Percentiles rank a stretch among this genome's conserved stretches.
Conservation (phyloP, 495 filamentous ascomycete species). For the Xylaria telfairii region DNA sequence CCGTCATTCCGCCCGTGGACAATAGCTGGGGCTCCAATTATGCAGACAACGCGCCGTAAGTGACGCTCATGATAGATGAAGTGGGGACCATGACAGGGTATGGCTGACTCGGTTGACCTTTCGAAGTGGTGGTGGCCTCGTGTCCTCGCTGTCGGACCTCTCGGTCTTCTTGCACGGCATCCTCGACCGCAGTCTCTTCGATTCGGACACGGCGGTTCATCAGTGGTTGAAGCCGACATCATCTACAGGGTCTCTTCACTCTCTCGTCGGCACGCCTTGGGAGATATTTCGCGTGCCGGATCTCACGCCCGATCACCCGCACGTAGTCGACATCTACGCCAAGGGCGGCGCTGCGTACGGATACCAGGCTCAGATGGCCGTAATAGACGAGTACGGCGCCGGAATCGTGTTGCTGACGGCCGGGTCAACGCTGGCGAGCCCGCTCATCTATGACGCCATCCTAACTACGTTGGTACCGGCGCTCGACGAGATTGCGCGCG, state of each 20-base stretch:
- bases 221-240: slow-evolving; percentile 34
- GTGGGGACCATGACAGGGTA: not conserved
- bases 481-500: slow-evolving; percentile 40
- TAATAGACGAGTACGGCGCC: slow-evolving; percentile 37
- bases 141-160: slow-evolving; percentile 46
- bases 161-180: slow-evolving; percentile 44
- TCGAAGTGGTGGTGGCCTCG: slow-evolving; percentile 37
- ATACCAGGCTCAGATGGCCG: slow-evolving; percentile 29
- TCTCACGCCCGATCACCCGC: slow-evolving; percentile 23
- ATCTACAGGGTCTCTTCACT: slow-evolving; percentile 26
- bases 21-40: slow-evolving; percentile 29
- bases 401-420: slow-evolving; percentile 33
- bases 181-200: slow-evolving; percentile 19
- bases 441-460: slow-evolving; percentile 25
- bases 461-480: slow-evolving; percentile 37
- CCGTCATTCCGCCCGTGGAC: slow-evolving; percentile 36
- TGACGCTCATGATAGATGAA: not conserved
- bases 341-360: slow-evolving; percentile 36
- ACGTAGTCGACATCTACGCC: slow-evolving; percentile 30
- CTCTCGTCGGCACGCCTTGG: slow-evolving; percentile 34
- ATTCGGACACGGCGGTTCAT: slow-evolving; percentile 12
- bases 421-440: slow-evolving; percentile 24
- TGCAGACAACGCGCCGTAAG: slow-evolving; percentile 28
- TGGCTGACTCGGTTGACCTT: not conserved
- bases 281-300: slow-evolving; percentile 36